Conservation (phyloP, 805 yeast genomes). For the Lipomyces spencermartinsiae region DNA sequence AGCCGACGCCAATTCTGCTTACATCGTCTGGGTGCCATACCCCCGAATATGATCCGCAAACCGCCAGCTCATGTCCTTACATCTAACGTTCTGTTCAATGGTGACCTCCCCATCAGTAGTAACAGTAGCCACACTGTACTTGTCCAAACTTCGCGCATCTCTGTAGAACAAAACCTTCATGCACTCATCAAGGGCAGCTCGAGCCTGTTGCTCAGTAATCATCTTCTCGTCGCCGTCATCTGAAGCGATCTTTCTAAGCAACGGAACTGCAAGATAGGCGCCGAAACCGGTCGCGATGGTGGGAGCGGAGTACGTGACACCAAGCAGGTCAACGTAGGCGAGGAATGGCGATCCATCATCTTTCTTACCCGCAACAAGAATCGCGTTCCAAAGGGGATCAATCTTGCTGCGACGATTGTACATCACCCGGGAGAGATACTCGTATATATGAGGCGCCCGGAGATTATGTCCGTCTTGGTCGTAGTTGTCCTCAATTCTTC, state of each 20-base stretch:
- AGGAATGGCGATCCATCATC: conserved; percentile 73
- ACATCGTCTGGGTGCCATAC: conserved; percentile 73
- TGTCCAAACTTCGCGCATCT: conserved; percentile 92
- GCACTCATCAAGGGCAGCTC: conserved; percentile 75
- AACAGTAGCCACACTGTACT: conserved; percentile 79
- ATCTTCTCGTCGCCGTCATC: conserved; percentile 63
- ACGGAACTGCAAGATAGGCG: conserved; percentile 89
- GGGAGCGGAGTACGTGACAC: conserved; percentile 88
- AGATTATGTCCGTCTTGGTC: conserved; percentile 72
- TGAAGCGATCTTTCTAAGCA: conserved; percentile 76
- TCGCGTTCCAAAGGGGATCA: conserved; percentile 96
- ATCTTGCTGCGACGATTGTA: conserved; percentile 88
- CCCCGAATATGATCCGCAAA: conserved; percentile 90
- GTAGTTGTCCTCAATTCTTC: conserved; percentile 69
- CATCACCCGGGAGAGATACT: conserved; percentile 81
- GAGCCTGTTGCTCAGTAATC: conserved; percentile 71
- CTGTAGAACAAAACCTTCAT: conserved; percentile 96
- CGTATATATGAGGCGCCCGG: conserved; percentile 87
- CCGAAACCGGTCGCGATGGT: conserved; percentile 97
- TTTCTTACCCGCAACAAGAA: conserved; percentile 88
- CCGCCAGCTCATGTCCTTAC: conserved; percentile 83
- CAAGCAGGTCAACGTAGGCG: conserved; percentile 86
- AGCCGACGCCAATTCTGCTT: too few species aligned
- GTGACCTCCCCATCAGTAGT: conserved; percentile 66
- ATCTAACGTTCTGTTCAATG: conserved; percentile 68